Evolutionary conservation across 257 asterid species (phyloP).

Genomic region (Knoxia roxburghii): DNA sequence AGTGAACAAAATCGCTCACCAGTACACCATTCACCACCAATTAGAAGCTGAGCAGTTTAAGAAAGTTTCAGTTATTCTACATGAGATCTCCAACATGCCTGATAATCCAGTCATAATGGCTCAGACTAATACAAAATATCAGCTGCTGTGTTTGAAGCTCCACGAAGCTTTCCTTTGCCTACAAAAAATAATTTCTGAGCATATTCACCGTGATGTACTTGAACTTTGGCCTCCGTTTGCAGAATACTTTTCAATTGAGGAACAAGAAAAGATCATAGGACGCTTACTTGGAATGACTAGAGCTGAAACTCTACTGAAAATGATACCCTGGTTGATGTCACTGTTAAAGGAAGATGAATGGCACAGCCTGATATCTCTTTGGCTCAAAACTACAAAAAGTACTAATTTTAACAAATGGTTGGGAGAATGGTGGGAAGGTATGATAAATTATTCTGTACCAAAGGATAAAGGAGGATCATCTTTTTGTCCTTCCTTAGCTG

Average conservation of each 20-base stretch:
- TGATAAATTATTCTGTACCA: constrained; percentile 35
- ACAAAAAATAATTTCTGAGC: constrained; percentile 65
- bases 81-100: constrained; percentile 38
- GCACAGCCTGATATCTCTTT: constrained; percentile 44
- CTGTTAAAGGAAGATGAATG: constrained; percentile 58
- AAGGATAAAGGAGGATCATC: constrained; percentile 32
- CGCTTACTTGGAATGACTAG: constrained; percentile 60
- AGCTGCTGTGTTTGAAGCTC: constrained; percentile 47
- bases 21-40: constrained; percentile 67
- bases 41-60: constrained; percentile 54
- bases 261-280: constrained; percentile 71
- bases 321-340: constrained; percentile 78
- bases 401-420: constrained; percentile 78
- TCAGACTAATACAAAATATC: constrained; percentile 27
- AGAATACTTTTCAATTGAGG: constrained; percentile 53
- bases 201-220: constrained; percentile 63
- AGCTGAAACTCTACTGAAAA: constrained; percentile 59
- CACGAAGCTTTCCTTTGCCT: constrained; percentile 56
- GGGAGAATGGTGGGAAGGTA: constrained; percentile 80
- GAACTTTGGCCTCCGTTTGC: constrained; percentile 66
- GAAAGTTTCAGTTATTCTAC: constrained; percentile 40
- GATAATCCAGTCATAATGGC: constrained; percentile 23
- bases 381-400: constrained; percentile 55
- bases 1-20: constrained; percentile 57
- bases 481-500: constrained; percentile 34